A percentile compares a stretch with the other conserved stretches of the same genome.
These are phyloP conservation scores for Globisporangium lucens DNA, from an alignment of 352 stramenopile species.

Conservation along the genomic window DNA sequence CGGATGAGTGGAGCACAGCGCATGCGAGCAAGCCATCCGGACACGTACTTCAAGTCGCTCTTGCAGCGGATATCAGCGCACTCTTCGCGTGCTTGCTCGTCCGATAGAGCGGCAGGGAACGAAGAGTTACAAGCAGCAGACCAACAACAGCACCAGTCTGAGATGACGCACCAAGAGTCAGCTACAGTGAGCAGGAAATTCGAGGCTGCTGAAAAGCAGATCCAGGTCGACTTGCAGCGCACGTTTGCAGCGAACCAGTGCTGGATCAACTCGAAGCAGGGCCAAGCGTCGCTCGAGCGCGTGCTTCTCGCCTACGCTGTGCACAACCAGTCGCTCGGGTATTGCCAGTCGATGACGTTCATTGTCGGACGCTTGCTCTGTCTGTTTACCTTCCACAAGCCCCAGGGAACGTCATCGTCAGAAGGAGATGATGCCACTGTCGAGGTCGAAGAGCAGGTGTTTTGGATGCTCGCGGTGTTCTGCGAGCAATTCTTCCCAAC, in stretches of 20 bases:
- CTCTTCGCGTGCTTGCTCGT: background rate
- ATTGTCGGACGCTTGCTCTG: constrained; percentile 75
- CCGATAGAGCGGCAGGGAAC: background rate
- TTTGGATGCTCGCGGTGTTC: constrained; percentile 56
- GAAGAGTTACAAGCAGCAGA: background rate
- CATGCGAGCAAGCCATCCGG: constrained; percentile 18
- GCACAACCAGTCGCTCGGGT: constrained; percentile 74
- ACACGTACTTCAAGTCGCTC: constrained; percentile 37
- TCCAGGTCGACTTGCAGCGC: constrained; percentile 62
- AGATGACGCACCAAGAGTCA: background rate
- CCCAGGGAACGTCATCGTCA: background rate
- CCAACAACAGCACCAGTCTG: constrained; percentile 2
- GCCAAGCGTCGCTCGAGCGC: constrained; percentile 48
- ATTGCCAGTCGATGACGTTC: constrained; percentile 91
- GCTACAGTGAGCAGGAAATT: constrained; percentile 22
- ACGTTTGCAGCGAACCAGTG: constrained; percentile 68
- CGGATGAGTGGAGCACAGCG: constrained; percentile 37
- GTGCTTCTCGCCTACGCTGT: constrained; percentile 80
- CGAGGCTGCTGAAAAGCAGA: constrained; percentile 40
- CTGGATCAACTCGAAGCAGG: constrained; percentile 49
- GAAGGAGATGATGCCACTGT: background rate
- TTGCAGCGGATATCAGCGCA: constrained; percentile 13
- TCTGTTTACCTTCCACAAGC: constrained; percentile 28
- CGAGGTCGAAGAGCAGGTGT: constrained; percentile 41
- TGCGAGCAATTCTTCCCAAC: constrained; percentile 58